Conservation (phyloP, 2,329 filamentous ascomycete species). For the Setomelanomma holmii region DNA sequence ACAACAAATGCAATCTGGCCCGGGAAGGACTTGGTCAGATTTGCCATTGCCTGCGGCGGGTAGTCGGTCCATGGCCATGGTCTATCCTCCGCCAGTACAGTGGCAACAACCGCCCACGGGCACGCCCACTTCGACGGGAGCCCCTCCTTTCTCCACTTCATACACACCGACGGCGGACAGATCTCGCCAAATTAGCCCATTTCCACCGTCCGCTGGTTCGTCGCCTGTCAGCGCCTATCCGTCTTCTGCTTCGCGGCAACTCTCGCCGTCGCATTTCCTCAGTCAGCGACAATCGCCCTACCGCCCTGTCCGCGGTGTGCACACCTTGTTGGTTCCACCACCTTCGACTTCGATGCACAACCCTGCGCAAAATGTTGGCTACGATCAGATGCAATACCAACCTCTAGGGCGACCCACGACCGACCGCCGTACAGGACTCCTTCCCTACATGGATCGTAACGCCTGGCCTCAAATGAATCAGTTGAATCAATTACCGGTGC, state of each 20-base stretch:
- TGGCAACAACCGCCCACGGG: conserved; percentile 56
- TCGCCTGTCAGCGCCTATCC: conserved; percentile 76
- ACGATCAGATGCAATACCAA: conserved; percentile 61
- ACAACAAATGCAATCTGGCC: conserved; percentile 37
- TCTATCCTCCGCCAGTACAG: conserved; percentile 68
- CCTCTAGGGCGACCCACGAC: conserved; percentile 56
- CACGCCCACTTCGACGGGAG: conserved; percentile 42
- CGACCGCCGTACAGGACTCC: conserved; percentile 52
- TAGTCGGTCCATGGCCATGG: conserved; percentile 75
- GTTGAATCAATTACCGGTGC: conserved; percentile 47
- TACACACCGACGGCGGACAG: conserved; percentile 43
- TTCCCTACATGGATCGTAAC: conserved; percentile 53
- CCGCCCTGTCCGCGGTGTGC: conserved; percentile 85
- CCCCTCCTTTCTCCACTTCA: conserved; percentile 33
- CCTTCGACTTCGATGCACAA: conserved; percentile 78
- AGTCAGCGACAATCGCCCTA: conserved; percentile 92
- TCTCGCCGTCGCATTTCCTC: conserved; percentile 87
- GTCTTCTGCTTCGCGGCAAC: conserved; percentile 70
- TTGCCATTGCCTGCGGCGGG: conserved; percentile 60
- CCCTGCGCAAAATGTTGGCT: conserved; percentile 51
- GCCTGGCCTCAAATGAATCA: conserved; percentile 49
- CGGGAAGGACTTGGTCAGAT: conserved; percentile 52
- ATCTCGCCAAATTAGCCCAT: conserved; percentile 61
- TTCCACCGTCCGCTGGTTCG: conserved; percentile 60
- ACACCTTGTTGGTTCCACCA: conserved; percentile 88